Evolutionary conservation across 176 grass and related monocot species (phyloP).

Genomic region (Cenchrus fungigraminus): DNA sequence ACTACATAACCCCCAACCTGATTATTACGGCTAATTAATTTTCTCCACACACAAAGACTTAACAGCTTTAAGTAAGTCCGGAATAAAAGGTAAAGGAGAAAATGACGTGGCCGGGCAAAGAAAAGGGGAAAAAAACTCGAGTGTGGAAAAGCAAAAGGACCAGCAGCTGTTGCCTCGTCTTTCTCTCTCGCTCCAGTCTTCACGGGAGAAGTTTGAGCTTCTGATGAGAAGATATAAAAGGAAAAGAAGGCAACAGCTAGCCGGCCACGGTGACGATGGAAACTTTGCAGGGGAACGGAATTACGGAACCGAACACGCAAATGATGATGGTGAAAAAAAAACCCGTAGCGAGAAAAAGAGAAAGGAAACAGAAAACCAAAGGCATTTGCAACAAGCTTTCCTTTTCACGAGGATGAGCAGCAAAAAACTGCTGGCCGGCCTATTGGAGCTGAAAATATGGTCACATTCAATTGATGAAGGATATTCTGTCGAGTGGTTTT

Average conservation of each 20-base stretch:
- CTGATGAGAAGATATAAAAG: background rate
- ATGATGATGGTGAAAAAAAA: background rate
- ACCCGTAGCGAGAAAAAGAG: background rate
- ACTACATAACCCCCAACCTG: background rate
- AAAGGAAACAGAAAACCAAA: background rate
- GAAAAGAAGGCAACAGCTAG: constrained; percentile 5
- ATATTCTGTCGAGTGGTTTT: no score
- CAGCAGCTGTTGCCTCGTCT: constrained; percentile 14
- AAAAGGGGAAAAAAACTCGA: background rate
- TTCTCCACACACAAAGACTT: constrained; percentile 1
- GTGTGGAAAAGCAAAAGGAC: constrained; percentile 38
- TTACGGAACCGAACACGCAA: constrained; percentile 4
- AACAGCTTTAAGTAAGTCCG: background rate
- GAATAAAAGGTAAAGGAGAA: constrained; percentile 17
- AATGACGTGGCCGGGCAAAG: background rate
- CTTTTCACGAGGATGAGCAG: background rate
- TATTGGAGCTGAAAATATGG: no score
- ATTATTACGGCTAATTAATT: background rate
- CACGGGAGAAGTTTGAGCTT: constrained; percentile 1
- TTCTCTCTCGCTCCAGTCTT: background rate
- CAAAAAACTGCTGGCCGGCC: no score
- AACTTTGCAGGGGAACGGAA: constrained; percentile 22
- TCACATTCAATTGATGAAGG: no score
- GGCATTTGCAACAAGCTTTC: constrained; percentile 8
- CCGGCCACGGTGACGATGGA: constrained; percentile 16